Evolutionary conservation across 148 eudicot species (phyloP).

Genomic region (Vaccinium myrtillus): DNA sequence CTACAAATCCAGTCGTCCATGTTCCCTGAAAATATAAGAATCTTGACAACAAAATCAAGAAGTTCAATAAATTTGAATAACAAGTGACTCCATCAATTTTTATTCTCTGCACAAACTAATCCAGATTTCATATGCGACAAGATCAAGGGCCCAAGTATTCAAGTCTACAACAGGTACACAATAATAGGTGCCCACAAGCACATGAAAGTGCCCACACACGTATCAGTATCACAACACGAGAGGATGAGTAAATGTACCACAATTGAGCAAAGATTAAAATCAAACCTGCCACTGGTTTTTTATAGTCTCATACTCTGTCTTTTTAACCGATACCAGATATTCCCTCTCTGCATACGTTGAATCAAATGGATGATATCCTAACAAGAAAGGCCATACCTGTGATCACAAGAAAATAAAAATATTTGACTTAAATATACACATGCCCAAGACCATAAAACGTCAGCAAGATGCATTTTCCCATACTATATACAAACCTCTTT

Average conservation of each 20-base stretch:
- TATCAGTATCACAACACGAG: background rate
- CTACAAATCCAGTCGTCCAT: background rate
- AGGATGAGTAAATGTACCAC: background rate
- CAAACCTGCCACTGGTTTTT: conserved; percentile 95
- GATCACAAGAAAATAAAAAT: conserved; percentile 17
- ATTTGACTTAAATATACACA: background rate
- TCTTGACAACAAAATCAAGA: background rate
- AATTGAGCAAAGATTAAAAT: background rate
- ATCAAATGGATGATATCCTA: conserved; percentile 73
- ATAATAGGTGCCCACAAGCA: background rate
- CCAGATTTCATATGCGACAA: background rate
- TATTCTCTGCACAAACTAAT: background rate
- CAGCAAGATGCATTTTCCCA: background rate
- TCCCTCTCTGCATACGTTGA: conserved; percentile 95
- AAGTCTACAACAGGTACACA: background rate
- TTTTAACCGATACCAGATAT: conserved; percentile 62
- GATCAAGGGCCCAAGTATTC: background rate
- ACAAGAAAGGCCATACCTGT: conserved; percentile 84
- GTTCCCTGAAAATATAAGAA: background rate
- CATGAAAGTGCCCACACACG: background rate
- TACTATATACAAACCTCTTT: conserved; percentile 55
- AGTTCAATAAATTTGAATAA: background rate
- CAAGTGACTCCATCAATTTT: background rate
- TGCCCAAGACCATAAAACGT: background rate
- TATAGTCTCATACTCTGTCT: conserved; percentile 75